A percentile compares a stretch with the other conserved stretches of the same genome.
Conservation (phyloP, 2,329 filamentous ascomycete genomes). For the Gaeumannomyces sp. region DNA sequence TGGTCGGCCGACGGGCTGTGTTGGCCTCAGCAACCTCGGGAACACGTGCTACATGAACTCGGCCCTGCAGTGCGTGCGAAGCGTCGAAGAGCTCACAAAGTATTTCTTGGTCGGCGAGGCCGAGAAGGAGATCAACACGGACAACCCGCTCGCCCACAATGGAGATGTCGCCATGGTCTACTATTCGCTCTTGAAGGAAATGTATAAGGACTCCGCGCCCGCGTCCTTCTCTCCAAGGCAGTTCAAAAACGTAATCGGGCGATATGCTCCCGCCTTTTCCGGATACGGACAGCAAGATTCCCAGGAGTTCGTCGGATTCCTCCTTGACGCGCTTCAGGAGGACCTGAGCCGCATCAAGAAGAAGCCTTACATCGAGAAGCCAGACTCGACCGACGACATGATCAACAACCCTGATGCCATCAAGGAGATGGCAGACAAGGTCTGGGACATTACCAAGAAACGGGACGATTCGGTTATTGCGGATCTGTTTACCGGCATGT, state of each 20-base stretch:
- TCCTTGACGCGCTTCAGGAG: constrained; percentile 91
- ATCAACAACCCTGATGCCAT: constrained; percentile 76
- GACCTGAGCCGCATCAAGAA: constrained; percentile 89
- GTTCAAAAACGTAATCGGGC: constrained; percentile 78
- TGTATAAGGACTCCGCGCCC: constrained; percentile 64
- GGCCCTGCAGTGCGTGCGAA: constrained; percentile 87
- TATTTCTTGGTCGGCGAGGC: constrained; percentile 79
- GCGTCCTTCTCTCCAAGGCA: constrained; percentile 70
- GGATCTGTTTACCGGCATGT: constrained; percentile 94
- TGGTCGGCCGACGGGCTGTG: constrained; percentile 66
- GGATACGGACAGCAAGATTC: constrained; percentile 96
- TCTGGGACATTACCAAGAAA: constrained; percentile 86
- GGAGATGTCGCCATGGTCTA: constrained; percentile 86
- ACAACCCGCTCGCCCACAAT: constrained; percentile 79
- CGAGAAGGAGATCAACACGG: constrained; percentile 73
- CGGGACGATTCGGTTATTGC: constrained; percentile 93
- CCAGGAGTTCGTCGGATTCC: constrained; percentile 91
- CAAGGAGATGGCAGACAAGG: constrained; percentile 75
- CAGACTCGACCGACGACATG: constrained; percentile 95
- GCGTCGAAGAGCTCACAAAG: constrained; percentile 85
- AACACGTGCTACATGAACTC: constrained; percentile 99
- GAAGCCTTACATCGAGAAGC: constrained; percentile 97
- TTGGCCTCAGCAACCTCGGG: constrained; percentile 82
- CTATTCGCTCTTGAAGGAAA: constrained; percentile 64
- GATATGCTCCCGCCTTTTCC: constrained; percentile 78